phyloP scores from a whole-genome alignment of 2,329 filamentous ascomycete genomes.

The Paecilomyces formosus region DNA sequence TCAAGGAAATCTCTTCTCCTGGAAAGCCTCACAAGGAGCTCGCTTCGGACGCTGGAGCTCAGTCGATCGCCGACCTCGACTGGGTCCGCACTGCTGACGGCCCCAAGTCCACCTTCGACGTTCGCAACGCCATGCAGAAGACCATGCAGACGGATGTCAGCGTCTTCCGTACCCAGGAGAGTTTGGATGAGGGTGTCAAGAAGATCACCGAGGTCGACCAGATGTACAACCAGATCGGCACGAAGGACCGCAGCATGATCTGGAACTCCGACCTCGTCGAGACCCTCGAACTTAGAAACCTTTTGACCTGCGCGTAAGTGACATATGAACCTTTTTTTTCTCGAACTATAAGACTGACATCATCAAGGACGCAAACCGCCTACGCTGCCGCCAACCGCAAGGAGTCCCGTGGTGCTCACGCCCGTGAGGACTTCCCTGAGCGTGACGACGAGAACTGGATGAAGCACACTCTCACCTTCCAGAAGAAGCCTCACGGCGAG shows the following conservation, averaged over 20 bases:
- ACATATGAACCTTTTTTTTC: slow-evolving; percentile 2
- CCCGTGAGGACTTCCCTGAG: slow-evolving; percentile 92
- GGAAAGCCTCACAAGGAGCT: slow-evolving; percentile 73
- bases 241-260: slow-evolving; percentile 99
- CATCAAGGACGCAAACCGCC: slow-evolving; percentile 73
- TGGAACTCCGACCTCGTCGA: slow-evolving; percentile 98
- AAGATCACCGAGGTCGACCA: slow-evolving; percentile 81
- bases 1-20: slow-evolving; percentile 87
- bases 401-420: slow-evolving; percentile 95
- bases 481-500: slow-evolving; percentile 84
- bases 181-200: slow-evolving; percentile 83
- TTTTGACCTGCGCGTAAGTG: slow-evolving; percentile 91
- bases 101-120: slow-evolving; percentile 78
- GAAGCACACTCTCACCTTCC: slow-evolving; percentile 97
- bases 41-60: slow-evolving; percentile 76
- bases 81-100: slow-evolving; percentile 75
- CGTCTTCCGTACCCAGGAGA: slow-evolving; percentile 93
- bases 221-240: slow-evolving; percentile 74
- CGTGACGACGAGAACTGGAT: slow-evolving; percentile 96
- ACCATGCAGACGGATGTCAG: slow-evolving; percentile 96
- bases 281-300: slow-evolving; percentile 88
- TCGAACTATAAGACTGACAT: slow-evolving; percentile 3
- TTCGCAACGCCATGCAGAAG: slow-evolving; percentile 92
- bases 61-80: slow-evolving; percentile 81
- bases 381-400: slow-evolving; percentile 85